Base-by-base conservation (phyloP, 208 protist genomes). In the Crithidia mellificae region DNA sequence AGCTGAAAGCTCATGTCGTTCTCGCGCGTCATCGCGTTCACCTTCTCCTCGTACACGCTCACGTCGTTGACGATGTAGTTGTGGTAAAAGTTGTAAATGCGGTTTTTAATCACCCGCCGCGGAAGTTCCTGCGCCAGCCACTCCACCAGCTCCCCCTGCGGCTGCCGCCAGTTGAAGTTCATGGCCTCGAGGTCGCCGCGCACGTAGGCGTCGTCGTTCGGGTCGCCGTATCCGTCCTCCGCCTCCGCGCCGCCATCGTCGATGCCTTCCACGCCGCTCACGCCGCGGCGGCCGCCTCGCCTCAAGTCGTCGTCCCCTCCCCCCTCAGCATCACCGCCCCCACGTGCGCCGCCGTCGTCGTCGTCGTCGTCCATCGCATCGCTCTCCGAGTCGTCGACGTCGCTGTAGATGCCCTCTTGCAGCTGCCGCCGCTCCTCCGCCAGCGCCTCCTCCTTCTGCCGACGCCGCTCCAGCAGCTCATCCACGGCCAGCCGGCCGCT, bases 1-100 rank as follows among this genome's bases (percentile, higher is more conserved):
- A 99, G 83, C 39, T 97, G 79, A 49, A 99, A 87, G 52, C 89
- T 98, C 70, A 93, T 83, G 32, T 93, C 90, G 66, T 95, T 94
- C 63, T 98, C 96, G n/a, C 90, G 89, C 25, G 88, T 92, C 89
- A 97, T 94, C 20, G 83, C 74, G 29, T 80, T 87, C 57, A 97
- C 83, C 47, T 85, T 83, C 54, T 85, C 75, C 69, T 93, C 87
- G 66, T 97, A 97, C 30, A 95, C 80, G 38, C 78, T 81, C n/a
- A 85, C 76, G 34, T 78, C 83, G 64, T 86, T 77, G 52, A 93
- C 86, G 41, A 89, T 77, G 73, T 92, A 97, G 81, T 97, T 97
- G 63, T 88, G 72, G 76, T 92, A 94, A 67, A 97, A 95, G 76
- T 94, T 93, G 71, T 93, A 95, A 62, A 97, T 95, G 59, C 90